Percentiles rank a stretch among this genome's conserved stretches.
Conservation (phyloP, 202 grass and related monocot genomes). For the Panicum virgatum region DNA sequence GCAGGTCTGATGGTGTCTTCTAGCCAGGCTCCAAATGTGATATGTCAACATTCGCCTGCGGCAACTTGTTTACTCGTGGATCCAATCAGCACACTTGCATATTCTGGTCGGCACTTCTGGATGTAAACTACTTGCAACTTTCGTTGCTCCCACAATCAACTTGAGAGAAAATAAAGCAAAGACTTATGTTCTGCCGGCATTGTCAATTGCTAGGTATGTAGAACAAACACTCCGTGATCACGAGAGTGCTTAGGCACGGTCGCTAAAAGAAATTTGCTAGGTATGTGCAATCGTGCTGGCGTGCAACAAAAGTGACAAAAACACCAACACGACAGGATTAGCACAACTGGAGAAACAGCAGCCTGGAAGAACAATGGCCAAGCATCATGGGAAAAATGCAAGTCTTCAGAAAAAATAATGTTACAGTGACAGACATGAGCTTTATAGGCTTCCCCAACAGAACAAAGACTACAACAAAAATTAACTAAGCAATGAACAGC, state of each 20-base stretch:
- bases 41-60: neutral
- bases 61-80: slow-evolving; percentile 1
- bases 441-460: slow-evolving; percentile 10
- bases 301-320: neutral
- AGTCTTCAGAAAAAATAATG: slow-evolving; percentile 14
- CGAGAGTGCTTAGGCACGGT: too few species aligned
- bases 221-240: too few species aligned
- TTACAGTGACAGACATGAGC: neutral
- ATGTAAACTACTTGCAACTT: neutral
- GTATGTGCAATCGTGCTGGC: neutral
- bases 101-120: neutral
- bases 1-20: slow-evolving; percentile 1
- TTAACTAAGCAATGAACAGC: slow-evolving; percentile 31
- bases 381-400: neutral
- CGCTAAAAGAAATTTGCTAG: neutral
- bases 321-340: neutral
- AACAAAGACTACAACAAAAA: slow-evolving; percentile 1
- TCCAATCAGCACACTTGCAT: neutral
- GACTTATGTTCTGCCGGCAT: neutral
- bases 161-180: too few species aligned
- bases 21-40: slow-evolving; percentile 1
- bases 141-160: slow-evolving; percentile 17
- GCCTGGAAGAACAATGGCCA: neutral
- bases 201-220: neutral
- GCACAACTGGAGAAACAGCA: neutral